Evolutionary conservation across 2,329 filamentous ascomycete genomes (phyloP).

Genomic region (Didymella pomorum): DNA sequence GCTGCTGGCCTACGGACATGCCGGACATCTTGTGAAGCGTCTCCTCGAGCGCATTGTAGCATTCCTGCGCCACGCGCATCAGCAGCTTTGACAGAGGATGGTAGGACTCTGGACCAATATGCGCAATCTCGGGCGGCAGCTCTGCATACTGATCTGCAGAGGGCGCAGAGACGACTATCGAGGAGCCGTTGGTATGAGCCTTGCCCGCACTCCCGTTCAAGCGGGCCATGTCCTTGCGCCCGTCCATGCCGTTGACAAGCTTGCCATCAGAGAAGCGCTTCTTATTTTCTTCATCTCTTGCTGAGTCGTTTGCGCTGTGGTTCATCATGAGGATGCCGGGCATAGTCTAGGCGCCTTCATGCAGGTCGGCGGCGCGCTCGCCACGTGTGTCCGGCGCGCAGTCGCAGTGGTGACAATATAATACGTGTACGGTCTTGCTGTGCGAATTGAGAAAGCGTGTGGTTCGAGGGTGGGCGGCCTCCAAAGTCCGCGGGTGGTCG

Average conservation of each 20-base stretch:
- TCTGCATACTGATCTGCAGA: slow-evolving; percentile 37
- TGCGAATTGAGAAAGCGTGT: background rate
- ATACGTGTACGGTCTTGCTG: background rate
- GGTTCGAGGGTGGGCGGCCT: background rate
- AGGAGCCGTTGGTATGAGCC: slow-evolving; percentile 29
- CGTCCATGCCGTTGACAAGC: slow-evolving; percentile 40
- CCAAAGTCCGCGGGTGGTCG: background rate
- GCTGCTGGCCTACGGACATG: slow-evolving; percentile 66
- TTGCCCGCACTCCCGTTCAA: slow-evolving; percentile 24
- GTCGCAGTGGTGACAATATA: background rate
- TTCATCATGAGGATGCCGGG: slow-evolving; percentile 60
- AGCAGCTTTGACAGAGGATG: slow-evolving; percentile 78
- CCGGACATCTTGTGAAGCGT: slow-evolving; percentile 74
- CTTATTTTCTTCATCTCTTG: slow-evolving; percentile 41
- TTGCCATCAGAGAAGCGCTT: slow-evolving; percentile 43
- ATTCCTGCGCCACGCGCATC: slow-evolving; percentile 80
- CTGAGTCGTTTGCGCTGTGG: slow-evolving; percentile 50
- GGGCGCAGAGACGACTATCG: slow-evolving; percentile 22
- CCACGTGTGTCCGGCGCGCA: slow-evolving; percentile 27
- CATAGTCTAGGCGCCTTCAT: slow-evolving; percentile 52
- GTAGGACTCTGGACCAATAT: slow-evolving; percentile 76
- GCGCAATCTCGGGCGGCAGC: slow-evolving; percentile 63
- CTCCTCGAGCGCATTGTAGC: slow-evolving; percentile 78
- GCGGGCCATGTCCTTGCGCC: slow-evolving; percentile 24
- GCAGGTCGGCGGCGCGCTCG: slow-evolving; percentile 43